Evolutionary conservation across 192 early-diverging fungal genomes (phyloP).

Genomic region (Pecoramyces ruminantium): DNA sequence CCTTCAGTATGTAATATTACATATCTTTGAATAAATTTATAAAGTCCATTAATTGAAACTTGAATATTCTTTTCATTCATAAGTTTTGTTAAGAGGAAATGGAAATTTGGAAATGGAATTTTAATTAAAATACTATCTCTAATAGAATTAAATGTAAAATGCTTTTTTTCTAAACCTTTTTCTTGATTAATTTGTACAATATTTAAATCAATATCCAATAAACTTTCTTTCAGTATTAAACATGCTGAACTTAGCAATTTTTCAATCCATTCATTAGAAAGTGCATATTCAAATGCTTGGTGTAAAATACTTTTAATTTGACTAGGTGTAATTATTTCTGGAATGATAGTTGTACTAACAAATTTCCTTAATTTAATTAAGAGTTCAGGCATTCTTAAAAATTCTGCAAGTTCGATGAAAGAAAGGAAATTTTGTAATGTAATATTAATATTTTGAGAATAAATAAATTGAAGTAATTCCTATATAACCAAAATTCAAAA

Average conservation of each 20-base stretch:
- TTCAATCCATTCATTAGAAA: not conserved
- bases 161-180: not conserved
- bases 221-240: not conserved
- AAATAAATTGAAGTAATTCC: not conserved
- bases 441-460: not conserved
- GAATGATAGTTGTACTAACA: not conserved
- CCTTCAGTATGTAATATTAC: not conserved
- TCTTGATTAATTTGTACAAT: not conserved
- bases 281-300: not conserved
- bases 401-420: not conserved
- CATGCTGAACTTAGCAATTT: not conserved
- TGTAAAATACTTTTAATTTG: not conserved
- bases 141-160: not conserved
- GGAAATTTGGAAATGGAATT: not conserved
- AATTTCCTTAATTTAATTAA: not conserved
- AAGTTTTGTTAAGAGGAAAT: not conserved
- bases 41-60: not conserved
- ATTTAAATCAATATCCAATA: not conserved
- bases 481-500: not conserved
- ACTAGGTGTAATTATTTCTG: not conserved
- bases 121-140: not conserved
- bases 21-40: not conserved
- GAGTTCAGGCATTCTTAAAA: not conserved
- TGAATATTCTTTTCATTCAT: not conserved
- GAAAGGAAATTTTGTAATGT: not conserved